These are phyloP conservation scores for Sugiyamaella smithiae DNA, from an alignment of 805 yeast species.

Conservation along the genomic window DNA sequence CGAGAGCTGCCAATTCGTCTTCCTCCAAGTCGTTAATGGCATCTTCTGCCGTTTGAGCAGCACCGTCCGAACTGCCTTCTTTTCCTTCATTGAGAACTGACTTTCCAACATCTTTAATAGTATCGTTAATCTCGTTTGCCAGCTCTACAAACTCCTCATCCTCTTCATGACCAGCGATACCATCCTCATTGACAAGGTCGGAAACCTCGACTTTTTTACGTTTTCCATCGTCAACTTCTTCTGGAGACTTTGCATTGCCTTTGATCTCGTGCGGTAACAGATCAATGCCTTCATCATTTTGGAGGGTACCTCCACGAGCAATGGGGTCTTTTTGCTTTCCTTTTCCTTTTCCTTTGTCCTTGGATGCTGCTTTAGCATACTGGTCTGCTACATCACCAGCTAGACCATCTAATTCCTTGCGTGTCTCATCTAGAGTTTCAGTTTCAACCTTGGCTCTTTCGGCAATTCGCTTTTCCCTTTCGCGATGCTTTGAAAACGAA, in stretches of 20 bases:
- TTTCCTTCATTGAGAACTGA: background rate
- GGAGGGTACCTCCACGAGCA: background rate
- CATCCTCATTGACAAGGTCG: background rate
- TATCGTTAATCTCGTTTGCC: background rate
- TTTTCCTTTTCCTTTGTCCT: background rate
- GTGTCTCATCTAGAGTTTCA: conserved; percentile 13
- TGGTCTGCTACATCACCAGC: conserved; percentile 9
- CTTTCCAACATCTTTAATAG: background rate
- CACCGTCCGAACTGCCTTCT: background rate
- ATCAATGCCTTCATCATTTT: conserved; percentile 6
- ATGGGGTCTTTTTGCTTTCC: background rate
- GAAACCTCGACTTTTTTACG: background rate
- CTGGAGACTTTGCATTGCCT: conserved; percentile 14
- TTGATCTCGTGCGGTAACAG: conserved; percentile 2
- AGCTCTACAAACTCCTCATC: conserved; percentile 1
- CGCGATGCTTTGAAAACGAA: conserved; percentile 63
- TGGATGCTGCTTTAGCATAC: background rate
- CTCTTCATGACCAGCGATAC: background rate
- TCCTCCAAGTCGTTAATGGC: background rate
- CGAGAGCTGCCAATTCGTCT: background rate
- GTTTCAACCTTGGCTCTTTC: conserved; percentile 23
- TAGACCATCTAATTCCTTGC: conserved; percentile 16
- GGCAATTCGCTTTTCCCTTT: conserved; percentile 39
- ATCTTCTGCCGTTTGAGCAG: background rate
- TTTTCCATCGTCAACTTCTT: conserved; percentile 19